phyloP scores from a whole-genome alignment of 1,139 yeast genomes.

The Yamadazyma pseudoaaseri region DNA sequence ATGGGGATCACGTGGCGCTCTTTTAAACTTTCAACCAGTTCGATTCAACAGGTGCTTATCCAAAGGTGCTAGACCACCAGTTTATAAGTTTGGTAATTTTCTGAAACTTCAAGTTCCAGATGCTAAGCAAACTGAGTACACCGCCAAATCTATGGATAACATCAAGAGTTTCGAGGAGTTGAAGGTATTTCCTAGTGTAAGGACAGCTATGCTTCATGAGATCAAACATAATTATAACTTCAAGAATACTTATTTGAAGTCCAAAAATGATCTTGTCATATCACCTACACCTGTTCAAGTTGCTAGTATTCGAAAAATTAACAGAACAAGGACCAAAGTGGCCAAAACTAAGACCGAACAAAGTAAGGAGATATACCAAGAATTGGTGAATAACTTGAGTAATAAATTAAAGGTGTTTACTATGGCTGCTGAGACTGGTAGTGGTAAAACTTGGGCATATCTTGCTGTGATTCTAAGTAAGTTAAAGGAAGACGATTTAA shows the following conservation, averaged over 20 bases:
- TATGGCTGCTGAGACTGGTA: conserved; percentile 94
- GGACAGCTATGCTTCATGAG: conserved; percentile 61
- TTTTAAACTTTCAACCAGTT: too few relatives aligned
- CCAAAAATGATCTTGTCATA: conserved; percentile 30
- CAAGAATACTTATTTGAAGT: conserved; percentile 32
- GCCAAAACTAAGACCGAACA: conserved; percentile 22
- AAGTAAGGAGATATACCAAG: conserved; percentile 23
- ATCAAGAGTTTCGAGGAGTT: conserved; percentile 64
- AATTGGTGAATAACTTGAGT: conserved; percentile 30
- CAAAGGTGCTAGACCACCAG: conserved; percentile 10
- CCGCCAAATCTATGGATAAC: conserved; percentile 39
- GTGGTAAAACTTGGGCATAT: conserved; percentile 95
- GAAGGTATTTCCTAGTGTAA: conserved; percentile 63
- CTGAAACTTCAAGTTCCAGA: conserved; percentile 24
- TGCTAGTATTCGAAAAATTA: conserved; percentile 45
- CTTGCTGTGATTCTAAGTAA: conserved; percentile 71
- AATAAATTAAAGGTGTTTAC: conserved; percentile 62
- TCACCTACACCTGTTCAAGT: conserved; percentile 46
- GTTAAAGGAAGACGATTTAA: conserved; percentile 54
- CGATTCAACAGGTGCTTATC: too few relatives aligned
- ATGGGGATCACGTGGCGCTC: too few relatives aligned
- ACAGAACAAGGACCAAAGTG: conserved; percentile 27
- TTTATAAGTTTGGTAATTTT: conserved; percentile 24
- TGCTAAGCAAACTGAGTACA: conserved; percentile 16
- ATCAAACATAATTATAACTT: conserved; percentile 49